Percentiles rank a stretch among this genome's conserved stretches.
Evolutionary conservation across 345 rosid genomes (phyloP).

Genomic region (Rhodamnia rubescens): DNA sequence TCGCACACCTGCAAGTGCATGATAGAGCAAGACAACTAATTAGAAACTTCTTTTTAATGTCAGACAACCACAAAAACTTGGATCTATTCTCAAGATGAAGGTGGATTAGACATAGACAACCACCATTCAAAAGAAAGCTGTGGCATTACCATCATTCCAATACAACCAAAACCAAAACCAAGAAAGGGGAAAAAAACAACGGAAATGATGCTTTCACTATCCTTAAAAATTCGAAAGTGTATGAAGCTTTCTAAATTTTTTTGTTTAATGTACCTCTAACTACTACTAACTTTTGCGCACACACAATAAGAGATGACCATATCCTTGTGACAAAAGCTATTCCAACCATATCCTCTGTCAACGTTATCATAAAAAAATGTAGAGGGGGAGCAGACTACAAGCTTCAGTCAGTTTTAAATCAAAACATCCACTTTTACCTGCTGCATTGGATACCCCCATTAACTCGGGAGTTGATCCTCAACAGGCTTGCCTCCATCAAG

Average conservation of each 20-base stretch:
- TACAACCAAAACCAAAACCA: neutral
- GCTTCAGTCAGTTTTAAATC: neutral
- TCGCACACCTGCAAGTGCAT: neutral
- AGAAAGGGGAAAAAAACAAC: neutral
- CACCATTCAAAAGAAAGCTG: neutral
- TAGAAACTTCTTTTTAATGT: neutral
- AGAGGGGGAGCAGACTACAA: neutral
- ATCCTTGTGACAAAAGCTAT: neutral
- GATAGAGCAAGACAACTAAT: neutral
- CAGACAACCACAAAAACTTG: neutral
- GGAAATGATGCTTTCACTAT: neutral
- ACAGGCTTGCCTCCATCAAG: conserved; percentile 5
- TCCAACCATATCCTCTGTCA: neutral
- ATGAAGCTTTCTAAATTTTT: too few species aligned
- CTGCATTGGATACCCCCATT: neutral
- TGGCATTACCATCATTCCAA: neutral
- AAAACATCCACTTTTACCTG: neutral
- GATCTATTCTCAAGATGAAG: neutral
- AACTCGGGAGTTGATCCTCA: neutral
- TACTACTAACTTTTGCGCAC: neutral
- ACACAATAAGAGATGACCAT: neutral
- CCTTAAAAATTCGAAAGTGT: neutral
- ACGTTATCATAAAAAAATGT: neutral
- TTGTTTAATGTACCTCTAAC: neutral
- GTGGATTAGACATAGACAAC: neutral